Base-by-base conservation (phyloP, 2,329 filamentous ascomycete species). In the Cladosporium oxysporum region DNA sequence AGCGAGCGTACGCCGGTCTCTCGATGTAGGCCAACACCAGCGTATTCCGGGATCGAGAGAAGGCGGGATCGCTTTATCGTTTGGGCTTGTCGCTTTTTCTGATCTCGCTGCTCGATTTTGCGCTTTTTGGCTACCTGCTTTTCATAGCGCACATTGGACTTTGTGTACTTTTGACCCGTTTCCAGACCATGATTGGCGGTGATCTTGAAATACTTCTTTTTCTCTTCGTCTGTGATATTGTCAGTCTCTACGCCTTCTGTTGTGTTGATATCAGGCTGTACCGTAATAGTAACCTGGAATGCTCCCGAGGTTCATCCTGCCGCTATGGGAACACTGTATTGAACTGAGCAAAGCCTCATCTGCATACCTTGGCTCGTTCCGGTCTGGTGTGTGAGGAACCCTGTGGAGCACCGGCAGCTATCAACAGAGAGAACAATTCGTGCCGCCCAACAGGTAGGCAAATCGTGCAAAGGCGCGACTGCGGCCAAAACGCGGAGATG, bases 131-230 rank as follows among this genome's bases (percentile, higher is more conserved):
- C 44, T 67, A 70, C 66, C 68, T 76, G 71, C 69, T 72, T 60
- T 73, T 81, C 71, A 28, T 71, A 72, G 41, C 71, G 71, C 10
- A 83, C 75, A 58, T 81, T 81, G 12, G 77, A 72, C 16, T 73
- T 70, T 0, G 79, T 77, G 69, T 84, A 81, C 66, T 79, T 81
- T 4, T 76, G 71, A 7, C 71, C 71, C 50, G 77, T 71, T 10
- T 58, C 41, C 41, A 76, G 73, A 59, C 72, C 62, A 74, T 79
- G 76, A 31, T 79, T 74, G 18, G 76, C 74, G 62, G 79, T 76
- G 26, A 84, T 79, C 44, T 77, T 78, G 76, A 84, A 84, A 71
- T 84, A 84, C 66, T 83, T 84, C 59, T 77, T 76, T 72, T 82
- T 83, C 47, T 81, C 79, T 37, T 72, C 69, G 67, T 84, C 79